phyloP scores from a whole-genome alignment of 1,284 basidiomycete species.

The Quambalaria eucalypti region DNA sequence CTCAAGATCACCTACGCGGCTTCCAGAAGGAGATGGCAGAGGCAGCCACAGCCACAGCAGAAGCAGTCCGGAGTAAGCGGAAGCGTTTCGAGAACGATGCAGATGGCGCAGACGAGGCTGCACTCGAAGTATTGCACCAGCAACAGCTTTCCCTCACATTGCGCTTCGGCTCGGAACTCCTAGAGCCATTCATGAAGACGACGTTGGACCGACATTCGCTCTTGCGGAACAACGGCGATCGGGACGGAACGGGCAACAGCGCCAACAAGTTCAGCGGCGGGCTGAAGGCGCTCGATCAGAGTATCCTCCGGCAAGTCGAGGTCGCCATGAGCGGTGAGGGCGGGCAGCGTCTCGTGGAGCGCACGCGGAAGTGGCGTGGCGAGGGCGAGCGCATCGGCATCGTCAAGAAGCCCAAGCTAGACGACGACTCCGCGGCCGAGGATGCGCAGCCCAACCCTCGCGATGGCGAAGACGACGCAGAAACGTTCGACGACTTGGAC shows the following conservation, averaged over 20 bases:
- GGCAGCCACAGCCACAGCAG: no score
- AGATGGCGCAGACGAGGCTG: neutral
- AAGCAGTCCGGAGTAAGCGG: neutral
- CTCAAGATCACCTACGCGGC: neutral
- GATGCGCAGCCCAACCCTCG: neutral
- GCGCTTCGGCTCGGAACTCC: neutral
- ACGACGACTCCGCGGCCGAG: neutral
- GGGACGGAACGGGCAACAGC: neutral
- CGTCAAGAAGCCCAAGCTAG: neutral
- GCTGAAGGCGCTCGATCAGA: constrained; percentile 35
- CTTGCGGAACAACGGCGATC: no score
- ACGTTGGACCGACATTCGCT: neutral
- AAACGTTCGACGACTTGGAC: constrained; percentile 44
- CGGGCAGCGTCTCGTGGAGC: constrained; percentile 24
- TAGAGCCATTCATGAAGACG: neutral
- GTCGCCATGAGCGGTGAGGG: constrained; percentile 30
- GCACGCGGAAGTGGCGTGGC: constrained; percentile 30
- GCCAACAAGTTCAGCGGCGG: constrained; percentile 14
- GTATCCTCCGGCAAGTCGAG: constrained; percentile 28
- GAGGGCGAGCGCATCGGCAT: constrained; percentile 13
- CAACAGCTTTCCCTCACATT: neutral
- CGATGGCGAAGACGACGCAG: constrained; percentile 4
- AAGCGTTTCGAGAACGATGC: neutral
- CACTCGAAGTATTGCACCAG: neutral
- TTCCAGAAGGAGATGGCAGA: neutral